These are phyloP conservation scores for Exophiala xenobiotica DNA, from an alignment of 2,329 filamentous ascomycete species.

Conservation along the genomic window DNA sequence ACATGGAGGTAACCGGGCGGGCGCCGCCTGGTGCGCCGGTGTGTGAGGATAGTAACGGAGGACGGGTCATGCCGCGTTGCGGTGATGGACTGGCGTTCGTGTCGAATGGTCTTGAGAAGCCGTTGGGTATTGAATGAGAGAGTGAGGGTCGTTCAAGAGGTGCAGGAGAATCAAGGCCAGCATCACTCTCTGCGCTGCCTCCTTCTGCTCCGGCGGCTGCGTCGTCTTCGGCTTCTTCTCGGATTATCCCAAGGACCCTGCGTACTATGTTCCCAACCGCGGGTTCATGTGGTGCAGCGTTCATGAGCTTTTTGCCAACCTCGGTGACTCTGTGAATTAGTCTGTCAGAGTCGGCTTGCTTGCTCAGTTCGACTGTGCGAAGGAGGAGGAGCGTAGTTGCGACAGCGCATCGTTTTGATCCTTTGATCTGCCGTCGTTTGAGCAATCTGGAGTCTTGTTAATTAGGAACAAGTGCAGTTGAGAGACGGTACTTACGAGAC, in stretches of 20 bases:
- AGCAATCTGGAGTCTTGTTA: slow-evolving; percentile 62
- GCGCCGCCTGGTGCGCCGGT: slow-evolving; percentile 57
- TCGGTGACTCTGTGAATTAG: slow-evolving; percentile 78
- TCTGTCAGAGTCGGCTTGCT: slow-evolving; percentile 72
- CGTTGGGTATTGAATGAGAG: slow-evolving; percentile 12
- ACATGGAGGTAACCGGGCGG: slow-evolving; percentile 66
- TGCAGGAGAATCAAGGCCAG: slow-evolving; percentile 49
- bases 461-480: neutral
- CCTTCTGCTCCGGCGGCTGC: slow-evolving; percentile 37
- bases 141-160: slow-evolving; percentile 29
- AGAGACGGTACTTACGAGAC: slow-evolving; percentile 17
- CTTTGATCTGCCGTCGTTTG: slow-evolving; percentile 85
- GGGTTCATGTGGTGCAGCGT: slow-evolving; percentile 85
- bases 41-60: slow-evolving; percentile 62
- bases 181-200: slow-evolving; percentile 59
- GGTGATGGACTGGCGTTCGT: slow-evolving; percentile 26
- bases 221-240: slow-evolving; percentile 84
- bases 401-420: slow-evolving; percentile 83
- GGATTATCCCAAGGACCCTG: slow-evolving; percentile 82
- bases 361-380: slow-evolving; percentile 78
- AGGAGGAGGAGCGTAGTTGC: slow-evolving; percentile 87
- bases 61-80: slow-evolving; percentile 46
- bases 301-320: slow-evolving; percentile 73
- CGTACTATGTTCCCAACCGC: slow-evolving; percentile 93
- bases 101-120: slow-evolving; percentile 8